Percentiles rank a stretch among this genome's conserved stretches.
Evolutionary conservation across 148 eudicot species (phyloP).

Genomic region (Suaeda aralocaspica): DNA sequence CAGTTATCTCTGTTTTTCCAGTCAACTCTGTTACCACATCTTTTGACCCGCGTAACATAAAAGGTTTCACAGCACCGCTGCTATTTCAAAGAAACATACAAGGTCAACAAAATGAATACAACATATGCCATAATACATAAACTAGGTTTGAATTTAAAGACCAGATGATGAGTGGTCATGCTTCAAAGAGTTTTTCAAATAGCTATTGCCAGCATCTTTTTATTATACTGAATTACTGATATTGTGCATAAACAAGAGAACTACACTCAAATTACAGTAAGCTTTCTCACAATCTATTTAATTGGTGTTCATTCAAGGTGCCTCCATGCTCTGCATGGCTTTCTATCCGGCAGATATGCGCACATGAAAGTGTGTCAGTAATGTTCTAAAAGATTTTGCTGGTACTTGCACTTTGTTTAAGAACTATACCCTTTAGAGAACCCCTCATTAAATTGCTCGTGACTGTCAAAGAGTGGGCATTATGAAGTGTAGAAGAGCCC

Average conservation of each 20-base stretch:
- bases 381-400: background rate
- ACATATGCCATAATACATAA: background rate
- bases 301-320: conserved; percentile 96
- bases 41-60: conserved; percentile 94
- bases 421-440: conserved; percentile 88
- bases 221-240: background rate
- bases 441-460: conserved; percentile 98
- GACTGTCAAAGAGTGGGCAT: conserved; percentile 99
- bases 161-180: background rate
- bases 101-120: background rate
- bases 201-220: no score
- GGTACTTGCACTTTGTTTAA: conserved; percentile 8
- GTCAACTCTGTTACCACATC: conserved; percentile 94
- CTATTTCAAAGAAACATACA: conserved; percentile 38
- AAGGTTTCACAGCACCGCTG: conserved; percentile 97
- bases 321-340: conserved; percentile 99
- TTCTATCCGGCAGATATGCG: conserved; percentile 68
- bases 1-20: conserved; percentile 77
- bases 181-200: background rate
- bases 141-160: background rate
- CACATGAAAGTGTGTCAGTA: conserved; percentile 18
- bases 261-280: background rate
- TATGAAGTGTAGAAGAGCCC: conserved; percentile 95
- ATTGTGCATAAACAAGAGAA: background rate
- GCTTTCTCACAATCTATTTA: conserved; percentile 77